Base-by-base conservation (phyloP, 164 flowering plant genomes). In the Chimonanthus salicifolius region DNA sequence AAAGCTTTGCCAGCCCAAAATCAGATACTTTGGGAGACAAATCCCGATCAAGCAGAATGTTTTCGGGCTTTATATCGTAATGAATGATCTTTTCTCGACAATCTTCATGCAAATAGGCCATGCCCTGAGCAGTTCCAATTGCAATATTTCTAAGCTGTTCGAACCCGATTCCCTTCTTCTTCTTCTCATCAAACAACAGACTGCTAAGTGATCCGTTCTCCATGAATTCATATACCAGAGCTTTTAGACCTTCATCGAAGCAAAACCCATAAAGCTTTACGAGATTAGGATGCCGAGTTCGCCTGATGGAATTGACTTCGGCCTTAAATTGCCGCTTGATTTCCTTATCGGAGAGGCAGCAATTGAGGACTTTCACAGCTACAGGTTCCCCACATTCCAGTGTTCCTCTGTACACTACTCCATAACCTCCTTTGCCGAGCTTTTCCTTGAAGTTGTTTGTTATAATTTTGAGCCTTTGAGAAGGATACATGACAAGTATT, bases 211-310 rank as follows among this genome's bases (percentile, higher is more conserved):
- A 71, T 2, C 74, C 74, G 7, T 71, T 45, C 65, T 62, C 74
- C 74, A 71, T 71, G 67, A 58, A 71, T 47, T 71, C 74, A 62
- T 71, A 71, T 7, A 62, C 67, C 7, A 71, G 44, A 5, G 65
- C 64, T 47, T 62, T 71, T n/a, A 58, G 50, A 7, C 50, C 8
- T 15, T 62, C 10, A 16, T 60, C 67, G 18, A 45, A 62, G 65
- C 74, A 71, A 46, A 71, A 71, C 49, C 74, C 74, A 8, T 45
- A 62, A 2, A 71, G 58, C 65, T 47, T 47, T 47, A 62, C 74
- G 7, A 71, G 74, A 60, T 71, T 71, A n/a, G 49, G 49, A 47
- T 71, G 74, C 48, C 60, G 50, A 0, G 74, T 71, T 62, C 50
- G 60, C 65, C 74, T 58, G 16, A 71, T 71, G 1, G 47, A 62